Base-by-base conservation (phyloP, 345 rosid genomes). In the Psidium friedrichsthalianum region DNA sequence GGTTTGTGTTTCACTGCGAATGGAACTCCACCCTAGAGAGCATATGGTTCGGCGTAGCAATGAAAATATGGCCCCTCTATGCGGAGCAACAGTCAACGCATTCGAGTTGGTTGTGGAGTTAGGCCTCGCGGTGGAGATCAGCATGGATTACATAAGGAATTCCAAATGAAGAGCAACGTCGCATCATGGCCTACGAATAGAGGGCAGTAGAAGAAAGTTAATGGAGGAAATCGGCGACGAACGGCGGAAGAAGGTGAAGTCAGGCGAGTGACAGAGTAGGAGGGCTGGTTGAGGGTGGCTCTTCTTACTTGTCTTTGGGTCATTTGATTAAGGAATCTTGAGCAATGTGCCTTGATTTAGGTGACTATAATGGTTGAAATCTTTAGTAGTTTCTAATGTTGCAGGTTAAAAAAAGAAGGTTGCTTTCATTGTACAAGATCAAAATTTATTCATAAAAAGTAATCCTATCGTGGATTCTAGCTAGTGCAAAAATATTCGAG, bases 1-100 rank as follows among this genome's bases (percentile, higher is more conserved):
- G 94, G 20, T 94, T 93, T 25, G 94, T 94, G 24, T 89, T 93
- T 6, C 94, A 93, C 27, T 91, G 93, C 11, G 90, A 93, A 5
- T 92, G 95, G 94, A 92, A 93, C 78, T 94, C 97, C 1, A 88
- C 53, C 0, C 32, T 91, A 6, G 94, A 94, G 85, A 91, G 92
- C 29, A 55, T 92, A 22, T 92, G 95, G 95, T 90, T 88, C 5
- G 92, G 91, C 0, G 91, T 90, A 36, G 95, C 92, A 0, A 57
- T 86, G 0, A 91, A 93, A 5, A 84, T 91, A 1, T 93, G 95
- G 95, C 97, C 95, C 25, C 3, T 91, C 83, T 74, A 88, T n/a
- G 89, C 87, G 0, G 93, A 94, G 82, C 97, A 93, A 42, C 92
- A 90, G 8, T 7, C 44, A 94, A 92, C 20, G 92, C 93, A 1